phyloP scores from a whole-genome alignment of 768 basidiomycete genomes.

The Pulveroboletus sp. region DNA sequence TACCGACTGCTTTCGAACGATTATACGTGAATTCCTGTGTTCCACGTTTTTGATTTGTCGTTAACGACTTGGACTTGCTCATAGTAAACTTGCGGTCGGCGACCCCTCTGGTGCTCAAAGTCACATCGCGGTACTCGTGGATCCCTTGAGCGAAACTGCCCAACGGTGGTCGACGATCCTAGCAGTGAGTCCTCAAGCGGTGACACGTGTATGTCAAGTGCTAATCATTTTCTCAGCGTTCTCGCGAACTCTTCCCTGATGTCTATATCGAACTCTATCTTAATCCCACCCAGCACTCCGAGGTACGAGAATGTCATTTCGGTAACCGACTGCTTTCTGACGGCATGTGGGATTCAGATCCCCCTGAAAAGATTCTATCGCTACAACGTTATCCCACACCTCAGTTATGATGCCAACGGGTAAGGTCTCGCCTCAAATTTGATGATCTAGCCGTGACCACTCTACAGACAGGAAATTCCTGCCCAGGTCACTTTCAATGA shows the following conservation, averaged over 20 bases:
- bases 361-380: conserved; percentile 94
- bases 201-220: neutral
- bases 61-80: conserved; percentile 1
- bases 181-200: conserved; percentile 45
- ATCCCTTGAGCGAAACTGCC: conserved; percentile 81
- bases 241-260: conserved; percentile 50
- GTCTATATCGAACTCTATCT: conserved; percentile 75
- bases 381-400: conserved; percentile 56
- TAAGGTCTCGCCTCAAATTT: conserved; percentile 25
- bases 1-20: conserved; percentile 60
- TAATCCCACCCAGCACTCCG: conserved; percentile 63
- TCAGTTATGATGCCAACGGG: conserved; percentile 71
- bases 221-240: conserved; percentile 12
- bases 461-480: conserved; percentile 53
- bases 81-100: conserved; percentile 69
- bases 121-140: conserved; percentile 70
- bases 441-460: neutral
- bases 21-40: conserved; percentile 55
- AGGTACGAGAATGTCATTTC: conserved; percentile 45
- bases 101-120: conserved; percentile 64
- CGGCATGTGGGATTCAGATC: conserved; percentile 43
- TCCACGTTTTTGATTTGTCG: neutral
- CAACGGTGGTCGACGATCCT: conserved; percentile 86
- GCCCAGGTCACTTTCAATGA: conserved; percentile 62
- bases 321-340: neutral